A percentile compares a stretch with the other conserved stretches of the same genome.
These are phyloP conservation scores for Phialocephala sp. DNA, from an alignment of 2,329 filamentous ascomycete species.

Conservation along the genomic window DNA sequence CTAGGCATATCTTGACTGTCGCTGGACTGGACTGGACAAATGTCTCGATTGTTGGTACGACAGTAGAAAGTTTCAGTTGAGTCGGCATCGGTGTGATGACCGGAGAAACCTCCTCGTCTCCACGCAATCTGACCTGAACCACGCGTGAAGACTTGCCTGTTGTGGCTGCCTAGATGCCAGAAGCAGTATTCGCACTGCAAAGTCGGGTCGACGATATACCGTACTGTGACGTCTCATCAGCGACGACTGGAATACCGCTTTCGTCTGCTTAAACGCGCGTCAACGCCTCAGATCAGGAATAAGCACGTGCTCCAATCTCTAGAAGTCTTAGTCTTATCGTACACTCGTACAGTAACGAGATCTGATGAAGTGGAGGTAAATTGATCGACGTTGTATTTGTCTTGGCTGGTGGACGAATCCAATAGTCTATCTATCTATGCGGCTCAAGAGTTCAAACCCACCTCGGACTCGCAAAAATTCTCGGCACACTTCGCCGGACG, in stretches of 20 bases:
- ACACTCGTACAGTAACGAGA: neutral
- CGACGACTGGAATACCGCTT: neutral
- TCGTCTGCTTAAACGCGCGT: slow-evolving; percentile 1
- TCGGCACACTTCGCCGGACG: neutral
- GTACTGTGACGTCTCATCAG: neutral
- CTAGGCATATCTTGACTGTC: no score
- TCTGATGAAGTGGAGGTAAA: neutral
- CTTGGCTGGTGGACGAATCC: neutral
- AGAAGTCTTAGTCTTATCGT: neutral
- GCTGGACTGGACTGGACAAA: no score
- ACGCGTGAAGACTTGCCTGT: neutral
- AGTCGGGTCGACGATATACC: neutral
- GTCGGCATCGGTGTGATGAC: neutral
- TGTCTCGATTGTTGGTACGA: neutral
- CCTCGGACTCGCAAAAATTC: neutral
- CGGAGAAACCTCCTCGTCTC: no score
- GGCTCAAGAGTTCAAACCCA: neutral
- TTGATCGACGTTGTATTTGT: neutral
- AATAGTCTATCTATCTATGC: neutral
- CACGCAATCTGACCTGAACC: neutral
- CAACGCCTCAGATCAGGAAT: neutral
- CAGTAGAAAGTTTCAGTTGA: neutral
- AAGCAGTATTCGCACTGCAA: neutral
- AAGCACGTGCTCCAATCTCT: neutral
- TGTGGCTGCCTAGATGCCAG: neutral